Conservation (phyloP, 164 flowering plant genomes). For the Macadamia tetraphylla region DNA sequence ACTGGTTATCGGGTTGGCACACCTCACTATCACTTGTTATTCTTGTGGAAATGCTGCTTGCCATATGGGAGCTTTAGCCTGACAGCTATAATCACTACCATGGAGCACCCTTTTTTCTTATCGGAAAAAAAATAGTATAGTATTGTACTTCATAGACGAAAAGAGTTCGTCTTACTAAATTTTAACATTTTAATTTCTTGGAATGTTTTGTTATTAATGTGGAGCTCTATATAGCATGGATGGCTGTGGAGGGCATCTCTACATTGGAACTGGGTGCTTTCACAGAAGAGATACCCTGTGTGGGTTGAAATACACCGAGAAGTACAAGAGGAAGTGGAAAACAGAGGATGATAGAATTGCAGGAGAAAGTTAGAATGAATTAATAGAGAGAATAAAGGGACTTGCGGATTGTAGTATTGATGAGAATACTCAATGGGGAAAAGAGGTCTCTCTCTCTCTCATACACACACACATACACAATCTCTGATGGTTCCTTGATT, state of each 20-base stretch:
- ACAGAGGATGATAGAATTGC: too few species aligned
- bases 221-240: constrained; percentile 21
- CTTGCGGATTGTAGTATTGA: constrained; percentile 32
- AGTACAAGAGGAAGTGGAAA: constrained; percentile 5
- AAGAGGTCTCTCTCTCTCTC: constrained; percentile 20
- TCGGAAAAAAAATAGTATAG: too few species aligned
- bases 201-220: constrained; percentile 15
- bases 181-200: background rate
- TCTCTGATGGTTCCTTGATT: background rate
- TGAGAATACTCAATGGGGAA: constrained; percentile 35
- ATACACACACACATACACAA: too few species aligned
- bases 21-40: too few species aligned
- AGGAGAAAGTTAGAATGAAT: constrained; percentile 11
- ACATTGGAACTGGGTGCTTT: constrained; percentile 39
- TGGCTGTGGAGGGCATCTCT: constrained; percentile 27
- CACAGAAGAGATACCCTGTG: constrained; percentile 28
- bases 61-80: too few species aligned
- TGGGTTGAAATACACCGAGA: constrained; percentile 21
- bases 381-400: constrained; percentile 22
- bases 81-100: too few species aligned
- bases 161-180: too few species aligned
- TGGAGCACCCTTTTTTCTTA: too few species aligned
- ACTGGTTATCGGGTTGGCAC: too few species aligned
- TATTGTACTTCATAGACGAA: too few species aligned
- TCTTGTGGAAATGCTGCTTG: too few species aligned